Conservation (phyloP, 805 yeast genomes). For the Sugiyamaella valdiviana region DNA sequence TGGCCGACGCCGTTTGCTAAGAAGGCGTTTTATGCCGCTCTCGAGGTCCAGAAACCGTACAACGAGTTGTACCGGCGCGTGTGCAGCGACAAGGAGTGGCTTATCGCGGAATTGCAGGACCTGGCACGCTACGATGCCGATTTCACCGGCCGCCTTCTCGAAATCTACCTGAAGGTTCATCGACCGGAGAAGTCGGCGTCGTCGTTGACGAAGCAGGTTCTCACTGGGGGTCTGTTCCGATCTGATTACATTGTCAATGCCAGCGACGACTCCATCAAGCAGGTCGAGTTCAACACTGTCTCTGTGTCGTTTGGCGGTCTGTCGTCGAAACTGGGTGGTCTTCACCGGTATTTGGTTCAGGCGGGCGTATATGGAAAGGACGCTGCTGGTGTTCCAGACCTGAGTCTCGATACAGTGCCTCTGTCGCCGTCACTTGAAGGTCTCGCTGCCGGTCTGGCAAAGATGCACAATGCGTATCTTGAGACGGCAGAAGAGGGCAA, state of each 20-base stretch:
- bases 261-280: conserved; percentile 54
- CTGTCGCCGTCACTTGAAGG: conserved; percentile 56
- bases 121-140: conserved; percentile 48
- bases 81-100: conserved; percentile 55
- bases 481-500: not conserved
- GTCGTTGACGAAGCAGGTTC: conserved; percentile 33
- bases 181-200: conserved; percentile 42
- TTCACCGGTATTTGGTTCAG: conserved; percentile 53
- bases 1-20: conserved; percentile 87
- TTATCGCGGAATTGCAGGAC: conserved; percentile 47
- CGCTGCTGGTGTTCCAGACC: not conserved
- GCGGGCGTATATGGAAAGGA: conserved; percentile 30
- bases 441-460: conserved; percentile 63
- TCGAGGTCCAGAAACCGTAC: conserved; percentile 57
- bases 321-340: conserved; percentile 67
- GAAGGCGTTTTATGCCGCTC: conserved; percentile 57
- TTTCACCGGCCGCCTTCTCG: conserved; percentile 77
- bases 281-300: conserved; percentile 93
- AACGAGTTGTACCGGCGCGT: conserved; percentile 71
- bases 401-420: conserved; percentile 44
- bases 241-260: conserved; percentile 77
- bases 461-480: conserved; percentile 54
- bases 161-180: conserved; percentile 42
- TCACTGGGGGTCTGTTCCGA: conserved; percentile 79
- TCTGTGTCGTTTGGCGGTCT: conserved; percentile 94